Evolutionary conservation across 2,329 filamentous ascomycete genomes (phyloP).

Genomic region (Huntiella bhutanensis): DNA sequence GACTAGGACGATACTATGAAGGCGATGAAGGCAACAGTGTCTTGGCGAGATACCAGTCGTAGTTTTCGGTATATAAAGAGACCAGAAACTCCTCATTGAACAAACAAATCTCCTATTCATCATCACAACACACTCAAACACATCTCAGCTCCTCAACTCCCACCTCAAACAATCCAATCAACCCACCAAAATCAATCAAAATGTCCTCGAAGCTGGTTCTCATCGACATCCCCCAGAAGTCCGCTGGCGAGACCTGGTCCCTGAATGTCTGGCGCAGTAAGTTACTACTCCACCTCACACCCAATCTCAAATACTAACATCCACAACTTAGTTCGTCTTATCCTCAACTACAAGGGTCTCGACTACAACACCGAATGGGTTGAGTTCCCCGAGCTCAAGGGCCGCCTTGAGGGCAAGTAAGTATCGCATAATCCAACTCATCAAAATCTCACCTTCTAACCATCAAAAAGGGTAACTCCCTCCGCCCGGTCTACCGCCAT

Average conservation of each 20-base stretch:
- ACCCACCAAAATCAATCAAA: not conserved
- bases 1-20: no score
- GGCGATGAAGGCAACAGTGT: no score
- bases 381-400: constrained; percentile 46
- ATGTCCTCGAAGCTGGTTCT: constrained; percentile 26
- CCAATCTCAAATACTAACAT: not conserved
- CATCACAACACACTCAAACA: no score
- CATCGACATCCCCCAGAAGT: constrained; percentile 42
- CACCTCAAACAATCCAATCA: no score
- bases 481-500: constrained; percentile 13
- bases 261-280: constrained; percentile 54
- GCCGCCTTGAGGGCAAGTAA: constrained; percentile 35
- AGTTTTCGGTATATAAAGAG: no score
- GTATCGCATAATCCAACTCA: constrained; percentile 13
- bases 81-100: no score
- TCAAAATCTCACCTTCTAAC: not conserved
- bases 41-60: no score
- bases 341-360: constrained; percentile 48
- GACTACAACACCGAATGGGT: constrained; percentile 51
- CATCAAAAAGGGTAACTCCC: constrained; percentile 23
- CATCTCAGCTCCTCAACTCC: no score
- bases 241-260: constrained; percentile 35
- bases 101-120: no score
- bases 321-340: constrained; percentile 33
- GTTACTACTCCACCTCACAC: not conserved